Base-by-base conservation (phyloP, 805 yeast genomes). In the Dipodascus geniculatus region DNA sequence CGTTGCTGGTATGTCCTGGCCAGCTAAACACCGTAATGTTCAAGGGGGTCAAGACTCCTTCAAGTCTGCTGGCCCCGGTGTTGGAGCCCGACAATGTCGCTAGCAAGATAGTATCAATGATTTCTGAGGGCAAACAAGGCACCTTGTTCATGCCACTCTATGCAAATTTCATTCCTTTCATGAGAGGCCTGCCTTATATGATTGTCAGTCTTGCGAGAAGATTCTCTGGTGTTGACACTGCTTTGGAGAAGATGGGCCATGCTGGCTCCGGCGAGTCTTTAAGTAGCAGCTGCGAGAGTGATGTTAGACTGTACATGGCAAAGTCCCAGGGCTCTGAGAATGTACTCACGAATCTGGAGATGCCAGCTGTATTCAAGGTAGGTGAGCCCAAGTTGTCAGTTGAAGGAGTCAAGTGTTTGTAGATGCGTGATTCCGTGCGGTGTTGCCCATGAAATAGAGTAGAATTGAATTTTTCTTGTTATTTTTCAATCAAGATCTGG, bases 1-100 rank as follows among this genome's bases (percentile, higher is more conserved):
- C 95, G 0, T 69, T 91, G 54, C 71, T 91, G 35, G 74, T 91
- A 0, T 83, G 93, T 59, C 95, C 96, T 0, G 98, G 98, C 0
- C 97, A 91, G 64, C 66, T 91, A 57, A 77, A 74, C 50, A 88
- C 97, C 0, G 61, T 65, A 1, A 77, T 91, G 87, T 91, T 91
- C 65, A 71, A 72, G 17, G 81, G 82, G 1, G 86, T 91, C 3
- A 57, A 68, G 28, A 84, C 96, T 0, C 96, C 97, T 0, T 81
- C 86, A 9, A 70, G 74, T 2, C 58, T 83, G 2, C 65, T 90
- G 4, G 98, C 98, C 0, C 98, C 97, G 0, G 86, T 85, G 56
- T 71, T 90, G 38, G 83, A 83, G 17, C 89, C 93, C 0, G 63
- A 61, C 6, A 74, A 74, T 56, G 83, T 89, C 16, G 95, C 96